A percentile compares a stretch with the other conserved stretches of the same genome.
Evolutionary conservation across 1,284 basidiomycete species (phyloP).

Genomic region (Ceratobasidium sp.): DNA sequence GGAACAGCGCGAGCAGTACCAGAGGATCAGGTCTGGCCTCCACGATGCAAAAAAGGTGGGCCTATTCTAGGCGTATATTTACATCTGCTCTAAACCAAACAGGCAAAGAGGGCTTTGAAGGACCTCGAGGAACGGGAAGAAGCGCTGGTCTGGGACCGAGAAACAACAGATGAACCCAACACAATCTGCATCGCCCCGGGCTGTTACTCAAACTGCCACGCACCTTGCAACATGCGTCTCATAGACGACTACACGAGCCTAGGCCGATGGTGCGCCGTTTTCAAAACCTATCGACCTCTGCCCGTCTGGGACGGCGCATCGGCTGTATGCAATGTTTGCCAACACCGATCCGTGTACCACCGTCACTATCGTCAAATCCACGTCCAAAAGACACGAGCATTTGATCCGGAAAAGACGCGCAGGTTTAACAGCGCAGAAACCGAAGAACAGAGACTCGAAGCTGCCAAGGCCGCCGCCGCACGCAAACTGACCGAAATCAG

Average conservation of each 20-base stretch:
- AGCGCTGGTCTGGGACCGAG: not conserved
- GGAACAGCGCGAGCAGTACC: not conserved
- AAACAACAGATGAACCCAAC: not conserved
- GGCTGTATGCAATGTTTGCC: slow-evolving; percentile 9
- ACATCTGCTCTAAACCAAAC: not conserved
- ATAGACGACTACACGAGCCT: not conserved
- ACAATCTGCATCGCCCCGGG: slow-evolving; percentile 1
- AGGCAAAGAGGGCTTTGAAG: not conserved
- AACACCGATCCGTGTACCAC: not conserved
- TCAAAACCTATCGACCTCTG: not conserved
- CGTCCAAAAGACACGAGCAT: not conserved
- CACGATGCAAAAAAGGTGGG: not conserved
- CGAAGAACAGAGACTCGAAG: not conserved
- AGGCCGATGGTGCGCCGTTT: not conserved
- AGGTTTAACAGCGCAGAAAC: not conserved
- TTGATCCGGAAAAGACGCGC: not conserved
- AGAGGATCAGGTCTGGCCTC: not conserved
- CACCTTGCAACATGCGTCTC: not conserved
- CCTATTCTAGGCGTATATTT: not conserved
- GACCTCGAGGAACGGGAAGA: not conserved
- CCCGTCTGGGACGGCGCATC: not conserved
- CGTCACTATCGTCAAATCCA: slow-evolving; percentile 6
- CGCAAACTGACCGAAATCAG: not conserved
- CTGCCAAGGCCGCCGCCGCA: not conserved
- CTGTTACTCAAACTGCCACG: slow-evolving; percentile 17